Evolutionary conservation across 345 rosid species (phyloP), one percentile per base, ranked within the genome.

Genomic region (Ceriops decandra): DNA sequence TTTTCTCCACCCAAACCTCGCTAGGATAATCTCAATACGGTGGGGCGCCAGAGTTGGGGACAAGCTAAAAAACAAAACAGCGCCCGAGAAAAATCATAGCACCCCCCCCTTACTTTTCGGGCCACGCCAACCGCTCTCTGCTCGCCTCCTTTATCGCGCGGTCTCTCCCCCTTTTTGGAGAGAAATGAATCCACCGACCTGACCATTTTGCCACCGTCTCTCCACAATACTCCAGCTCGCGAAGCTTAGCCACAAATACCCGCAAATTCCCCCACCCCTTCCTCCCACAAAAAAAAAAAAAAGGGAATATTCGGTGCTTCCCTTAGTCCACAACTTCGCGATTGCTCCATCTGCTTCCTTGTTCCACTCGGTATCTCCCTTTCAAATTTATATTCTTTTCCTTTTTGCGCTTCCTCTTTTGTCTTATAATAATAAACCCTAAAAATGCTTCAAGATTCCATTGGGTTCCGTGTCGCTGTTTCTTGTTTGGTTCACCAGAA

Each of bases 341-440:
- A 67, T 60, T 57, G 51, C 66, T 47, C 24, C 17, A 26, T 15
- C 16, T 5, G 30, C 66, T 60, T 69, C 26, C 66, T 69, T 69
- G 72, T 69, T 60, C 72, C 26, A 33, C 72, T 60, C 60, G 72
- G 72, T 69, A 69, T 69, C 59, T 60, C 6, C 31, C 26, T 61
- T 35, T 20, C n/a, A 46, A 10, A 19, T 10, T 26, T 46, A 52
- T 38, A 22, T 63, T 20, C 60, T 52, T 28, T 20, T 58, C 9
- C 46, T 49, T 21, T 5, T 4, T 19, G 26, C 22, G 5, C 36
- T 22, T 32, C 10, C 2, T 32, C 54, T 33, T 66, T 42, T 42
- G 19, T 42, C 17, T 42, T 42, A 11, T 42, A 13, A 42, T 42
- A 42, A 42, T 42, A 42, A 13, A 42, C 49, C 49, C 49, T 42